A percentile compares a stretch with the other conserved stretches of the same genome.
These are phyloP conservation scores for Aspergillus ochraceoroseus DNA, from an alignment of 2,329 filamentous ascomycete genomes.

Conservation along the genomic window DNA sequence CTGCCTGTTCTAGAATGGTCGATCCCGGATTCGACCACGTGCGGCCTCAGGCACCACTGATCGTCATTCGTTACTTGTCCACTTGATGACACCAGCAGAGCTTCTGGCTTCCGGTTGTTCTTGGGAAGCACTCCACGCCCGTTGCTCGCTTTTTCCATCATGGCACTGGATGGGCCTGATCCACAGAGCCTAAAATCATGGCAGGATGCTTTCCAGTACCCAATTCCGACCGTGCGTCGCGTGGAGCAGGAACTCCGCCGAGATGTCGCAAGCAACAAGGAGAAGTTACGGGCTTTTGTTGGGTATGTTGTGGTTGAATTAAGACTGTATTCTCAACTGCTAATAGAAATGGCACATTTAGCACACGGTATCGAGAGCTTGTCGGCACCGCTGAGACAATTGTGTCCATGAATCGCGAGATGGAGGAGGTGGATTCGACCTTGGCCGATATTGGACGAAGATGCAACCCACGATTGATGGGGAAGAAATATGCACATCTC, in stretches of 20 bases:
- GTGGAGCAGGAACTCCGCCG: slow-evolving; percentile 61
- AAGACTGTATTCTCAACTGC: background rate
- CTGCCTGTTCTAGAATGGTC: slow-evolving; percentile 12
- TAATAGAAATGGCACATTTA: slow-evolving; percentile 28
- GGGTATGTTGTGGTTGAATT: slow-evolving; percentile 47
- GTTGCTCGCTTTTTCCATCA: slow-evolving; percentile 28
- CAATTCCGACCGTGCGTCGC: slow-evolving; percentile 57
- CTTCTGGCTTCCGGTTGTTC: slow-evolving; percentile 1
- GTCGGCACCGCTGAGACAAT: slow-evolving; percentile 92
- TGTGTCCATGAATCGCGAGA: slow-evolving; percentile 77
- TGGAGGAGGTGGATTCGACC: slow-evolving; percentile 66
- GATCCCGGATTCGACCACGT: slow-evolving; percentile 10
- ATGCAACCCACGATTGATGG: slow-evolving; percentile 69
- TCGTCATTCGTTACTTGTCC: slow-evolving; percentile 12
- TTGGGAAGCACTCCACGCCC: background rate
- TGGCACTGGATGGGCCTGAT: slow-evolving; percentile 55
- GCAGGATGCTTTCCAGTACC: slow-evolving; percentile 65
- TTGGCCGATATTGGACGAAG: slow-evolving; percentile 67
- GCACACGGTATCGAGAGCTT: slow-evolving; percentile 74
- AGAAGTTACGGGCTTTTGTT: slow-evolving; percentile 62
- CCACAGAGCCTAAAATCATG: slow-evolving; percentile 54
- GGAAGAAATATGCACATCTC: slow-evolving; percentile 59
- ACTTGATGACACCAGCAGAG: slow-evolving; percentile 7
- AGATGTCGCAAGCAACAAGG: slow-evolving; percentile 59
- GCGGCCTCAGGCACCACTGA: slow-evolving; percentile 21